Percentiles rank a stretch among this genome's conserved stretches.
Evolutionary conservation across 495 filamentous ascomycete species (phyloP).

Genomic region (Neurospora sublineolata): DNA sequence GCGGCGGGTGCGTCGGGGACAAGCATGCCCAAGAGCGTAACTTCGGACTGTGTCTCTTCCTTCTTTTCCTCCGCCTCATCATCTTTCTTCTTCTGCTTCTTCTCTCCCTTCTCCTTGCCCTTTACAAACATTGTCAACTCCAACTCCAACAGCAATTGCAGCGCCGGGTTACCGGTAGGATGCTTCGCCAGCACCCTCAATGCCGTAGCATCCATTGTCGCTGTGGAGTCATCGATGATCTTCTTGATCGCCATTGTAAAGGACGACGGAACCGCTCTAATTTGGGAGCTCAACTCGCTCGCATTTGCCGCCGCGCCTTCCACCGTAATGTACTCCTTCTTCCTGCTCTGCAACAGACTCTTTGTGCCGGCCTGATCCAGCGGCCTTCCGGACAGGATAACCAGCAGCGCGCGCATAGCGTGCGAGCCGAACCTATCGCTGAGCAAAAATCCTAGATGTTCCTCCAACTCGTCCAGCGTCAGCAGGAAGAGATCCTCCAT

Average conservation of each 20-base stretch:
- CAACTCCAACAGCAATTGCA: constrained; percentile 77
- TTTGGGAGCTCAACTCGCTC: constrained; percentile 22
- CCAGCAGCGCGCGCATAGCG: constrained; percentile 68
- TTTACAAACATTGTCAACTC: constrained; percentile 63
- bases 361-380: constrained; percentile 51
- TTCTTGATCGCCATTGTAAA: constrained; percentile 67
- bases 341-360: constrained; percentile 70
- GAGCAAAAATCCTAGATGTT: constrained; percentile 70
- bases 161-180: constrained; percentile 75
- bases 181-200: constrained; percentile 74
- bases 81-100: constrained; percentile 18
- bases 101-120: constrained; percentile 33
- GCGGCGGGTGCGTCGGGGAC: constrained; percentile 34
- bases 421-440: constrained; percentile 88
- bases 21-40: constrained; percentile 28
- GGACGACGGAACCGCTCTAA: constrained; percentile 58
- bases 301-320: constrained; percentile 23
- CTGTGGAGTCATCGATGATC: constrained; percentile 61
- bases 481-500: constrained; percentile 79
- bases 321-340: constrained; percentile 69
- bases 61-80: constrained; percentile 4
- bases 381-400: constrained; percentile 75
- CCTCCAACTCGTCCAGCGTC: constrained; percentile 72
- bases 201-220: constrained; percentile 57
- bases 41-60: background rate